These are phyloP conservation scores for Diversispora eburnea DNA, from an alignment of 192 early-diverging fungal genomes.

Conservation along the genomic window DNA sequence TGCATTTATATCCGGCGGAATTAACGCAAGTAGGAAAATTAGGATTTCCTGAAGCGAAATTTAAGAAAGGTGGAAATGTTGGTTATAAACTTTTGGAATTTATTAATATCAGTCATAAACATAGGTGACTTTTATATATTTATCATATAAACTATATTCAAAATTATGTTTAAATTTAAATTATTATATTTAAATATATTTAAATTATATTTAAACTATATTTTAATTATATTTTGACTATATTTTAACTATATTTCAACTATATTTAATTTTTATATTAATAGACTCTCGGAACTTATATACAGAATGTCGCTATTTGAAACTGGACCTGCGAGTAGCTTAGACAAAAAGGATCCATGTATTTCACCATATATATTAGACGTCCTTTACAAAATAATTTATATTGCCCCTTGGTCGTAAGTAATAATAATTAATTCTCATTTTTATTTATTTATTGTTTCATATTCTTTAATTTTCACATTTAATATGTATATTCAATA, in stretches of 20 bases:
- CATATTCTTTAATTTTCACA: too few relatives aligned
- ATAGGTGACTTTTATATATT: slow-evolving; percentile 38
- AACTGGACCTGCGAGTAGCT: slow-evolving; percentile 50
- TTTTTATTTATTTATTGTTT: too few relatives aligned
- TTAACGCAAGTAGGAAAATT: slow-evolving; percentile 43
- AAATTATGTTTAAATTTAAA: neutral
- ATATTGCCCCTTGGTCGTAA: slow-evolving; percentile 71
- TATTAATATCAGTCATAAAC: slow-evolving; percentile 63
- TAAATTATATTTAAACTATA: neutral
- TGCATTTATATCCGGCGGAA: slow-evolving; percentile 49
- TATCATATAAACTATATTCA: neutral
- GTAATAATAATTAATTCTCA: neutral
- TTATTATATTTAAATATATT: slow-evolving; percentile 15
- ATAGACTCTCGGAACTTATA: slow-evolving; percentile 57
- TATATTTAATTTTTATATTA: neutral
- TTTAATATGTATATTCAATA: neutral
- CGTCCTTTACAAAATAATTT: slow-evolving; percentile 72
- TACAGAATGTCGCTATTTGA: slow-evolving; percentile 73
- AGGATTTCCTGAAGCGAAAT: slow-evolving; percentile 44
- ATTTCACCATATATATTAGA: slow-evolving; percentile 72
- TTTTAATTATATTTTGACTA: neutral
- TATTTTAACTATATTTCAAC: neutral
- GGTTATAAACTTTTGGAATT: slow-evolving; percentile 66
- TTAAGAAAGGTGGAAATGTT: slow-evolving; percentile 61
- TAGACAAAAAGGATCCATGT: slow-evolving; percentile 44